phyloP scores from a whole-genome alignment of 2,329 filamentous ascomycete species.

The Alternaria incomplexa region DNA sequence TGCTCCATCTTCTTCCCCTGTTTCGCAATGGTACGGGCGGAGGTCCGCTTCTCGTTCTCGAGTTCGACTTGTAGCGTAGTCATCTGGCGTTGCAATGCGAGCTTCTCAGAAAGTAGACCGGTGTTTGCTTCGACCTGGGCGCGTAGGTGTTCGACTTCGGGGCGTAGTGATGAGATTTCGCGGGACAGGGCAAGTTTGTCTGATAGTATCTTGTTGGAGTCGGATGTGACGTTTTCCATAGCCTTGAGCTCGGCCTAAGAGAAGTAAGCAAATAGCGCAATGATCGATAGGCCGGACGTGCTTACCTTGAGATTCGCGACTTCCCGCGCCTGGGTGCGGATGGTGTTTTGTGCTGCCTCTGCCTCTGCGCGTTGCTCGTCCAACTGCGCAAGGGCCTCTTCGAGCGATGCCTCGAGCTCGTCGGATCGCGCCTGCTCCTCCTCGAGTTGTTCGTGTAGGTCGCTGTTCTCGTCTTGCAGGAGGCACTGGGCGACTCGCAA shows the following conservation, averaged over 20 bases:
- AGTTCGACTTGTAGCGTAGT: conserved; percentile 79
- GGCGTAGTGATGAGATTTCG: conserved; percentile 64
- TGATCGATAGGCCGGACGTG: conserved; percentile 51
- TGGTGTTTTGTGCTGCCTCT: conserved; percentile 57
- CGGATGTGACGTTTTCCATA: conserved; percentile 69
- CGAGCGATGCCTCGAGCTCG: conserved; percentile 58
- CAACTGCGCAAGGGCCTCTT: conserved; percentile 55
- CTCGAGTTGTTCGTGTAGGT: conserved; percentile 67
- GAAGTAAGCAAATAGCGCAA: conserved; percentile 22
- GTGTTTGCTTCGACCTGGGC: conserved; percentile 68
- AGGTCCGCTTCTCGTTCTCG: conserved; percentile 78
- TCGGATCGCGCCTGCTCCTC: conserved; percentile 67
- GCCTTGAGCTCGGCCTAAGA: conserved; percentile 72
- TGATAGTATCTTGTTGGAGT: conserved; percentile 72
- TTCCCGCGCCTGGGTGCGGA: conserved; percentile 61
- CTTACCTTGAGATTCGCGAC: conserved; percentile 62
- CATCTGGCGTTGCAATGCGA: conserved; percentile 78
- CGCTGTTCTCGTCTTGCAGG: conserved; percentile 74
- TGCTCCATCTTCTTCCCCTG: conserved; percentile 57
- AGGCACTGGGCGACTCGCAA: conserved; percentile 69
- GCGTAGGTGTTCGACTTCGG: conserved; percentile 67
- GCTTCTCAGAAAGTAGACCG: conserved; percentile 75
- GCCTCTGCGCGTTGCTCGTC: conserved; percentile 55
- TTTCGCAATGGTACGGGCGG: conserved; percentile 63
- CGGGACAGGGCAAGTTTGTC: conserved; percentile 68